These are phyloP conservation scores for Salix udensis DNA, from an alignment of 345 rosid genomes.

Conservation along the genomic window DNA sequence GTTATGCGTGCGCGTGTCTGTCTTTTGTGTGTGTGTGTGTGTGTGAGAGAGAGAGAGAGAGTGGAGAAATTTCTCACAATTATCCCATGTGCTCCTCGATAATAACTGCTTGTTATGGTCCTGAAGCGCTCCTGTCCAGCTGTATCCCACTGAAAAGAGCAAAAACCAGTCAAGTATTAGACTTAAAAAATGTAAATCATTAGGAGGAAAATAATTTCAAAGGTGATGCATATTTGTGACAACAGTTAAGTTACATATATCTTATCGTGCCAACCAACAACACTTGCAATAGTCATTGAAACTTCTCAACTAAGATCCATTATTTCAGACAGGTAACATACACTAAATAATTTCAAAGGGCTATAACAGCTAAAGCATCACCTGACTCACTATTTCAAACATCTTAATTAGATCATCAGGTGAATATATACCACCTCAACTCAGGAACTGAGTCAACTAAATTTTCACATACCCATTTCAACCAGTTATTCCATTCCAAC, in stretches of 20 bases:
- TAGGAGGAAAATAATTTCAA: neutral
- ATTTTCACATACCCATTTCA: neutral
- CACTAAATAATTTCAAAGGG: neutral
- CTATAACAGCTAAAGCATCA: neutral
- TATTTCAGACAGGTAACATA: neutral
- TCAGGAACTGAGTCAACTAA: neutral
- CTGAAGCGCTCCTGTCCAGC: conserved; percentile 92
- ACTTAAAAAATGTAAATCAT: neutral
- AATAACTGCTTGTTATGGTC: conserved; percentile 89
- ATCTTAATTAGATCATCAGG: neutral
- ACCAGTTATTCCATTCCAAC: neutral
- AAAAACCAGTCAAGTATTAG: neutral
- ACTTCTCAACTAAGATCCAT: neutral
- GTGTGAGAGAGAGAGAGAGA: too few relatives aligned
- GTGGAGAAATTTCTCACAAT: conserved; percentile 42
- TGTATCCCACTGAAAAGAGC: conserved; percentile 69
- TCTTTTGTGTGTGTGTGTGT: too few relatives aligned
- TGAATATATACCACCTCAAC: neutral
- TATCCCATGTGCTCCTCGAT: conserved; percentile 92
- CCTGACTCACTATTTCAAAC: neutral
- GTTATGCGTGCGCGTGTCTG: too few relatives aligned
- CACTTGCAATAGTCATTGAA: neutral
- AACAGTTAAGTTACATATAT: neutral
- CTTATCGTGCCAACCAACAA: neutral
- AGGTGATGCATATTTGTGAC: neutral